Evolutionary conservation across 176 grass and related monocot species (phyloP).

Genomic region (Oryza australiensis): DNA sequence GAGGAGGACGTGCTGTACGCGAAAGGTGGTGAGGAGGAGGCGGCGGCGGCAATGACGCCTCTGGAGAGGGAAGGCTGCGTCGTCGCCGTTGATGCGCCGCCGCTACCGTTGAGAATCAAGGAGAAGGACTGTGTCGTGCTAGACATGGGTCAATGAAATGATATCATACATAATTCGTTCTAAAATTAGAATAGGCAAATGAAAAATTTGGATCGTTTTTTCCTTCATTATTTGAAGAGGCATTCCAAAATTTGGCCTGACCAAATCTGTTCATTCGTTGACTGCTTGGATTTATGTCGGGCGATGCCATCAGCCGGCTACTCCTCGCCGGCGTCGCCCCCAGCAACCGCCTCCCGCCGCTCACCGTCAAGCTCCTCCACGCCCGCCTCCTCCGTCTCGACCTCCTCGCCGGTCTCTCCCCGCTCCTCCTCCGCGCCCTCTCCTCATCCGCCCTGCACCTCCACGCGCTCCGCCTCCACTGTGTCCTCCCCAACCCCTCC

Average conservation of each 20-base stretch:
- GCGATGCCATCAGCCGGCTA: constrained; percentile 21
- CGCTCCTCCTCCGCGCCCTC: not conserved
- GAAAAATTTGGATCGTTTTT: too few species aligned
- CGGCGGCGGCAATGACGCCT: constrained; percentile 27
- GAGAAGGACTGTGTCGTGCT: not conserved
- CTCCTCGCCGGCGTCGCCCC: constrained; percentile 8
- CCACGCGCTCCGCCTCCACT: constrained; percentile 44
- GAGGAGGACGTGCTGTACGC: constrained; percentile 35
- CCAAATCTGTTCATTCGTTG: too few species aligned
- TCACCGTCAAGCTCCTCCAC: constrained; percentile 46
- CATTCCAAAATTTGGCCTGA: too few species aligned
- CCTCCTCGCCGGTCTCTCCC: constrained; percentile 23
- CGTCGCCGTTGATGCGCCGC: constrained; percentile 9
- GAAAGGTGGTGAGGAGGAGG: not conserved
- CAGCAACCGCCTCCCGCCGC: constrained; percentile 15
- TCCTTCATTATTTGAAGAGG: too few species aligned
- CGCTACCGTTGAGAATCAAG: constrained; percentile 13
- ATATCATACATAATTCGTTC: too few species aligned
- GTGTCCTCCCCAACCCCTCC: constrained; percentile 24
- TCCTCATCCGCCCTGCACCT: constrained; percentile 31
- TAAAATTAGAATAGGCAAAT: too few species aligned
- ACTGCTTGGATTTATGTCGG: not conserved
- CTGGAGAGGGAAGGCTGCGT: constrained; percentile 48
- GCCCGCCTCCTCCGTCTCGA: constrained; percentile 52
- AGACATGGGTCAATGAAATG: not conserved